Conservation (phyloP, 306 rosid genomes). For the Ormosia semicastrata region DNA sequence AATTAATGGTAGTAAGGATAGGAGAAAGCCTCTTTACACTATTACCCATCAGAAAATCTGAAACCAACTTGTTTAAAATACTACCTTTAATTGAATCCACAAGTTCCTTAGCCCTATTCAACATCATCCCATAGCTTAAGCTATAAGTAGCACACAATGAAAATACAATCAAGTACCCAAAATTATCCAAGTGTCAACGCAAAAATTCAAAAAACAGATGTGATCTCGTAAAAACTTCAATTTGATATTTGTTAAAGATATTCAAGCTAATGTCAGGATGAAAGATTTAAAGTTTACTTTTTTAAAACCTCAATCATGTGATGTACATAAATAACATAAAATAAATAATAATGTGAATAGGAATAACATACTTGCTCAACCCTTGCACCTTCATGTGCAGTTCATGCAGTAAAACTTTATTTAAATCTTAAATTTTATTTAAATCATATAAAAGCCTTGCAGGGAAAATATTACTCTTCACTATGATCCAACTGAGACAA, state of each 20-base stretch:
- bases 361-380: neutral
- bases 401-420: neutral
- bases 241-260: neutral
- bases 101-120: neutral
- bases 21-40: neutral
- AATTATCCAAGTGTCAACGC: neutral
- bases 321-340: neutral
- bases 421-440: neutral
- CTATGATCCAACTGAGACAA: neutral
- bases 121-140: neutral
- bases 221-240: neutral
- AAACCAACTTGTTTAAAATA: neutral
- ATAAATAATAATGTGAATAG: neutral
- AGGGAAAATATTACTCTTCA: neutral
- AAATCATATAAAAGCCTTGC: neutral
- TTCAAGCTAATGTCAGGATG: neutral
- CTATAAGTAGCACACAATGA: neutral
- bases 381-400: neutral
- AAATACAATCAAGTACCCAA: neutral
- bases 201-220: neutral
- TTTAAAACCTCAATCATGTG: neutral
- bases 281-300: neutral
- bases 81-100: neutral
- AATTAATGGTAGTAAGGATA: neutral
- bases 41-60: neutral